These are phyloP conservation scores for Russula virescens DNA, from an alignment of 768 basidiomycete species.

Conservation along the genomic window DNA sequence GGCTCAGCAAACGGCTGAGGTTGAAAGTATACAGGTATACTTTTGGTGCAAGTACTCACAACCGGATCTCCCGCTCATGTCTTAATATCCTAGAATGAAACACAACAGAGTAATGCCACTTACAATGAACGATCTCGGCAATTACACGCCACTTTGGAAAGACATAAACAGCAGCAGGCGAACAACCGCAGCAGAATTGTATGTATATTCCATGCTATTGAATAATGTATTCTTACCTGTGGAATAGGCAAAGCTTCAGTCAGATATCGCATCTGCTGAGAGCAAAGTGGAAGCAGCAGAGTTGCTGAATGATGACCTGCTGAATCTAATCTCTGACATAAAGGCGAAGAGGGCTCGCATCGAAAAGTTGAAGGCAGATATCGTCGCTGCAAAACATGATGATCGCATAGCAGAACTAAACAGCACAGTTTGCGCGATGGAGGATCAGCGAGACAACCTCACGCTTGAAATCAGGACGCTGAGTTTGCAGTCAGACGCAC, in stretches of 20 bases:
- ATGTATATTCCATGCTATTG: conserved; percentile 21
- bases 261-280: conserved; percentile 48
- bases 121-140: conserved; percentile 55
- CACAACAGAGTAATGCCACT: conserved; percentile 51
- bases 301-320: conserved; percentile 47
- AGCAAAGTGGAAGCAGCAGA: conserved; percentile 51
- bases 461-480: conserved; percentile 65
- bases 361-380: conserved; percentile 52
- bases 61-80: background rate
- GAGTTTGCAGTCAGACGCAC: conserved; percentile 70
- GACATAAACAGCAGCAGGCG: conserved; percentile 48
- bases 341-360: conserved; percentile 61
- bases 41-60: background rate
- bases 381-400: conserved; percentile 60
- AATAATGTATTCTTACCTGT: background rate
- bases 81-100: conserved; percentile 42
- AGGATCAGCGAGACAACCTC: conserved; percentile 63
- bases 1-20: conserved; percentile 53
- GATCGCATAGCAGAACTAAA: conserved; percentile 51
- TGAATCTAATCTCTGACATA: conserved; percentile 53
- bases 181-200: conserved; percentile 56
- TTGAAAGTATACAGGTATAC: conserved; percentile 62
- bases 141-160: conserved; percentile 50
- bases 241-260: conserved; percentile 34
- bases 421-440: conserved; percentile 49